Base-by-base conservation (phyloP, 345 rosid species). In the sweet orange (Citrus sinensis) region DNA sequence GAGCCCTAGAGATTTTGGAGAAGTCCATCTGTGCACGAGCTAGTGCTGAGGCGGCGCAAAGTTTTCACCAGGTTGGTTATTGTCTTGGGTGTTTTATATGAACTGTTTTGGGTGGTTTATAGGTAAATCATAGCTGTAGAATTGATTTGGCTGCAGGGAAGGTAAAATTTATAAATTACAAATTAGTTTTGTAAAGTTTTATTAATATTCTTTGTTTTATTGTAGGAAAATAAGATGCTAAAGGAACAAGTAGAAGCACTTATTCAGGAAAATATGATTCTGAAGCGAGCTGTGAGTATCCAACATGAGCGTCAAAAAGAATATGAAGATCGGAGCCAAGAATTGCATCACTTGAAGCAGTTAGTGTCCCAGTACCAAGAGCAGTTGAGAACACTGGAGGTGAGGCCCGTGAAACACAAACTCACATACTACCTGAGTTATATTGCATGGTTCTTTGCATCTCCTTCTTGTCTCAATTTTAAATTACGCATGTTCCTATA, bases 221-320 rank as follows among this genome's bases (percentile, higher is more conserved):
- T 76, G 2, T 68, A 93, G 93, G 97, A 93, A 82, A 90, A 90
- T 73, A 76, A 80, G 81, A 79, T 88, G 87, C 77, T 93, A 79
- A 93, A 85, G 87, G 92, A 90, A 78, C 93, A 92, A 83, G 73
- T 93, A 51, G 91, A 92, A 80, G 87, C 88, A 67, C 73, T 91
- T 72, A 84, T 93, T 62, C 94, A 90, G 62, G 97, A 93, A 79
- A 93, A 93, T 70, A 55, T 85, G 30, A 71, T 92, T 72, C 93
- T 93, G 34, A 93, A 93, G 86, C 84, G 98, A 68, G 97, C 97
- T 9, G 94, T 93, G 51, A 70, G 90, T 35, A 92, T 92, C 70
- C 97, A 93, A 82, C 98, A 93, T 81, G 93, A 90, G 86, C 89
- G 92, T 68, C 97, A 89, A 79, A 93, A 77, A 74, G 98, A 89